Conservation (phyloP, 192 early-diverging fungal genomes). For the Linderina pennispora region DNA sequence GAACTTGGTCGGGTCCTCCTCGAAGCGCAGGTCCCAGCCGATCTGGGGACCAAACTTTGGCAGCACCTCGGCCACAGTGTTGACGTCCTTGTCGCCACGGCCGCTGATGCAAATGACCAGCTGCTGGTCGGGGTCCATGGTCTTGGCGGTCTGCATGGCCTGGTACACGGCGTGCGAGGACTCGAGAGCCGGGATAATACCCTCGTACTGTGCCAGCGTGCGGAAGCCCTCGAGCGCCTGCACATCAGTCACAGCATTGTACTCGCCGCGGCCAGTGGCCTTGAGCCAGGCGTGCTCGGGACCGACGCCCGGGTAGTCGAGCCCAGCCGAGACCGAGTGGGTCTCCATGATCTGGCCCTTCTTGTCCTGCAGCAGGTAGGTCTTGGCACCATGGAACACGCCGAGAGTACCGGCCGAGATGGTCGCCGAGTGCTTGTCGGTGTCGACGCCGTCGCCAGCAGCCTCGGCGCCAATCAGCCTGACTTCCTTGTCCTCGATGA, state of each 20-base stretch:
- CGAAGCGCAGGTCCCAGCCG: constrained; percentile 79
- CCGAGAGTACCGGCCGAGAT: constrained; percentile 77
- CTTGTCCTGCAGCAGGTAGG: constrained; percentile 88
- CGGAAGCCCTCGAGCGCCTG: constrained; percentile 85
- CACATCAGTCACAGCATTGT: constrained; percentile 69
- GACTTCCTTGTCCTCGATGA: constrained; percentile 79
- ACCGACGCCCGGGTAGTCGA: constrained; percentile 97
- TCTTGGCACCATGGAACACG: constrained; percentile 94
- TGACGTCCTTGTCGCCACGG: constrained; percentile 96
- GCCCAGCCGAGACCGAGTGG: constrained; percentile 90
- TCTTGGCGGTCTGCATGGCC: constrained; percentile 71
- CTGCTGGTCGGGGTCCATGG: constrained; percentile 68
- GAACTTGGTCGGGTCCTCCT: constrained; percentile 35
- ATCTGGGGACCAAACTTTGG: constrained; percentile 89
- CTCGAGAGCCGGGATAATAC: constrained; percentile 96
- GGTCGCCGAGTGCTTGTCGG: constrained; percentile 86
- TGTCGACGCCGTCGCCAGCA: constrained; percentile 86
- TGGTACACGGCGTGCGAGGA: constrained; percentile 87
- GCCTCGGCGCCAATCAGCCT: constrained; percentile 92
- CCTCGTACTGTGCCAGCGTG: constrained; percentile 61
- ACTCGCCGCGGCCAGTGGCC: constrained; percentile 79
- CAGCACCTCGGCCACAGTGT: constrained; percentile 84
- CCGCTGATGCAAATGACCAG: constrained; percentile 88
- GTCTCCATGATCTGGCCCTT: constrained; percentile 98
- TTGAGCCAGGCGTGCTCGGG: constrained; percentile 94